phyloP scores from a whole-genome alignment of 768 basidiomycete genomes.

The Cubamyces sp. region DNA sequence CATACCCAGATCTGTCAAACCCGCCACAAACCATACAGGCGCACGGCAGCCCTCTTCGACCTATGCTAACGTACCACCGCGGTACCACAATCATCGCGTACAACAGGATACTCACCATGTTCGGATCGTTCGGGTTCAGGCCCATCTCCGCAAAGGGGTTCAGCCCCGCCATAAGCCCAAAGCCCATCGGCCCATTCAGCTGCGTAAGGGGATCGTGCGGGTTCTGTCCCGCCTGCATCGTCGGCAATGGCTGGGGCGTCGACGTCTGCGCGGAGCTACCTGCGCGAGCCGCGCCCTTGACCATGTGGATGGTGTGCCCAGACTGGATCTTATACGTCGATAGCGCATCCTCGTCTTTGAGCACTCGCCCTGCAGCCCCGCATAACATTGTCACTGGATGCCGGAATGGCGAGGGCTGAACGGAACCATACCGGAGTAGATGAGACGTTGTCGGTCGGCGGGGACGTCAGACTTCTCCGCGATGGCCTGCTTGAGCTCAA shows the following conservation, averaged over 20 bases:
- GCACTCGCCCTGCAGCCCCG: constrained; percentile 55
- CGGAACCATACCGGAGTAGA: constrained; percentile 76
- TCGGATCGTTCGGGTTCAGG: constrained; percentile 89
- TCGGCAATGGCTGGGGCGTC: constrained; percentile 66
- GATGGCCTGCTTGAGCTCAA: constrained; percentile 90
- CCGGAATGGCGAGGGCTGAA: neutral
- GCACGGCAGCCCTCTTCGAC: neutral
- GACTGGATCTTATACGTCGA: constrained; percentile 90
- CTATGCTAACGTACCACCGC: neutral
- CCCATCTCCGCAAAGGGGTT: constrained; percentile 95
- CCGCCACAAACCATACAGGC: neutral
- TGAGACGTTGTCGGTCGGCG: constrained; percentile 86
- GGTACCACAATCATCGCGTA: neutral
- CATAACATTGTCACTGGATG: constrained; percentile 42
- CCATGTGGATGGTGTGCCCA: constrained; percentile 90
- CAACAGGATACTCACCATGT: constrained; percentile 65
- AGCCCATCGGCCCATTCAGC: constrained; percentile 77
- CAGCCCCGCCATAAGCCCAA: constrained; percentile 80
- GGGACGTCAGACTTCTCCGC: constrained; percentile 84
- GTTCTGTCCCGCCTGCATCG: constrained; percentile 92
- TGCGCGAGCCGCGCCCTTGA: constrained; percentile 74
- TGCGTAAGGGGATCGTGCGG: constrained; percentile 84
- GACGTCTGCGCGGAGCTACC: constrained; percentile 42
- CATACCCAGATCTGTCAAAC: too few species aligned
- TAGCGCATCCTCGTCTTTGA: constrained; percentile 80